phyloP scores from a whole-genome alignment of 805 yeast genomes.

The Nakazawaea ishiwadae region DNA sequence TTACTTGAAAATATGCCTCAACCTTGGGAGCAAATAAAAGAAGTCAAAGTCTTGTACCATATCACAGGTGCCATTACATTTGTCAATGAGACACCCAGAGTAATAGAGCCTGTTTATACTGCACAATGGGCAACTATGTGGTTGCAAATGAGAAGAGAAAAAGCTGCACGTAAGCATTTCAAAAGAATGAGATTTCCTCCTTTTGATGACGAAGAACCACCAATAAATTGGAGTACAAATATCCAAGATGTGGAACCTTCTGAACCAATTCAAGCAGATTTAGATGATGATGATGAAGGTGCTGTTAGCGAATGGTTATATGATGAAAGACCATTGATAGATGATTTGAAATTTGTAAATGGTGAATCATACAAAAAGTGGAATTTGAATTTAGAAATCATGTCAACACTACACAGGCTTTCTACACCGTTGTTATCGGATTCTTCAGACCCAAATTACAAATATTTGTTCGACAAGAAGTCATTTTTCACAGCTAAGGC shows the following conservation, averaged over 20 bases:
- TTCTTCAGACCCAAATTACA: conserved; percentile 51
- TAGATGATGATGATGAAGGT: conserved; percentile 61
- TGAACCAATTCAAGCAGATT: conserved; percentile 63
- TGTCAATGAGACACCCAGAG: conserved; percentile 89
- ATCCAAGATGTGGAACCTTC: conserved; percentile 67
- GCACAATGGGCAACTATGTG: conserved; percentile 97
- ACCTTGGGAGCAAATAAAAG: conserved; percentile 91
- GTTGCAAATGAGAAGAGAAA: conserved; percentile 91
- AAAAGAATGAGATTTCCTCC: conserved; percentile 93
- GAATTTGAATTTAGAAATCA: conserved; percentile 54
- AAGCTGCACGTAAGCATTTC: conserved; percentile 84
- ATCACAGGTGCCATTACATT: conserved; percentile 91
- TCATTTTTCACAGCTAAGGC: conserved; percentile 91
- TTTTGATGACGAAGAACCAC: conserved; percentile 97
- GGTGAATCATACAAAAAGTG: conserved; percentile 78
- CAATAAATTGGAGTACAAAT: conserved; percentile 76
- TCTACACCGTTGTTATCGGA: conserved; percentile 70
- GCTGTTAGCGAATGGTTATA: conserved; percentile 72
- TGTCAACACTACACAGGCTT: conserved; percentile 63
- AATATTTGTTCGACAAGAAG: conserved; percentile 69
- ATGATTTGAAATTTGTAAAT: conserved; percentile 48
- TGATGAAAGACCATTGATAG: conserved; percentile 69
- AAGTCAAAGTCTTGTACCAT: conserved; percentile 86
- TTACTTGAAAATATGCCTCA: conserved; percentile 95
- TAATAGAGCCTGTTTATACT: conserved; percentile 82